phyloP scores from a whole-genome alignment of 768 basidiomycete genomes.

The Trametes cinnabarina region DNA sequence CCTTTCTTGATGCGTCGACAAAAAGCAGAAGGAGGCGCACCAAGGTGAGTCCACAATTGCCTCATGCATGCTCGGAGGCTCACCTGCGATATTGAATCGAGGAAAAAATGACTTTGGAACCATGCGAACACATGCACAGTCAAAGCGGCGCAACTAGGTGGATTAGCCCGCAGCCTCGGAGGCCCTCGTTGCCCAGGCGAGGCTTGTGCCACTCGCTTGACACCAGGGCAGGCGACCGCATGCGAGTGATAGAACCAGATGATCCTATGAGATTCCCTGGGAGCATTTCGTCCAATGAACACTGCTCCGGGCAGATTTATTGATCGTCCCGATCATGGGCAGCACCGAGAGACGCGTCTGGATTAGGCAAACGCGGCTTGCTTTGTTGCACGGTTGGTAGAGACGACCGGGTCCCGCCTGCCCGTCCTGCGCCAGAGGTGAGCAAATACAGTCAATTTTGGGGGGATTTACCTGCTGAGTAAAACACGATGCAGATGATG shows the following conservation, averaged over 20 bases:
- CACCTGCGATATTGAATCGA: no score
- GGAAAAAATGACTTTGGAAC: no score
- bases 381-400: neutral
- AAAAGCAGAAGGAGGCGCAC: no score
- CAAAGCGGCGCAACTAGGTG: no score
- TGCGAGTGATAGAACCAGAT: neutral
- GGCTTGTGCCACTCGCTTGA: neutral
- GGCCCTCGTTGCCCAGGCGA: neutral
- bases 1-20: no score
- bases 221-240: neutral
- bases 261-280: neutral
- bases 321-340: neutral
- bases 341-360: neutral
- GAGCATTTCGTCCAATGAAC: neutral
- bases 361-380: neutral
- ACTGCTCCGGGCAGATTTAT: neutral
- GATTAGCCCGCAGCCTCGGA: no score
- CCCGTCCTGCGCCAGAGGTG: neutral
- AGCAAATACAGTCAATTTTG: neutral
- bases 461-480: neutral
- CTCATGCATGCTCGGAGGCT: no score
- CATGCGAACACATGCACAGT: no score
- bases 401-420: neutral
- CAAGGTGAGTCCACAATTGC: no score
- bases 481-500: neutral